Evolutionary conservation across 139 green algal species (phyloP), one percentile per base, ranked within the genome.

Genomic region (Micractinium conductrix): DNA sequence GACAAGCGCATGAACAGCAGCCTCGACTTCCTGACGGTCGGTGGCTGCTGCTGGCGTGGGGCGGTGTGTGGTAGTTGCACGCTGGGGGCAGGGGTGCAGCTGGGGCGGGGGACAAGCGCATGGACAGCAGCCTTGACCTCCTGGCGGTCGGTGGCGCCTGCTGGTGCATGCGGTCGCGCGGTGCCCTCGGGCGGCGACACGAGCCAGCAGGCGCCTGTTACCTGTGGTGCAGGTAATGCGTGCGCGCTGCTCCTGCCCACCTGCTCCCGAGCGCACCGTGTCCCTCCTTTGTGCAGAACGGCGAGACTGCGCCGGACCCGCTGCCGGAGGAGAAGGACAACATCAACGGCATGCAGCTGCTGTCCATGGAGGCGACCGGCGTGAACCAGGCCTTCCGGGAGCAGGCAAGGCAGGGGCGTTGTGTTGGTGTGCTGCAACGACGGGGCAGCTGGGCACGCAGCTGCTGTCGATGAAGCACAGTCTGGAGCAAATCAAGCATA

Each of bases 371-470:
- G 92, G 95, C 96, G 24, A 99, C 97, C 21, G 84, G 87, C 67
- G 93, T 98, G 88, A 98, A 98, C 86, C 94, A 97, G 81, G 97
- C 95, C 85, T 98, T 99, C 90, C 95, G 90, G 7, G 93, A 98
- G 89, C 95, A 98, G 91, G 90, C 96, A 42, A 85, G 68, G n/a
- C 63, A 26, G 5, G 17, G 55, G 17, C 55, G 55, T 21, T n/a
- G 17, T 16, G 17, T 4, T 65, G 17, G 14, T n/a, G 55, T 16
- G 55, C 17, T 26, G 14, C 17, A 65, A 30, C 12, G 17, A 65
- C 17, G 5, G 55, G 17, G 14, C 17, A 69, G 3, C 12, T 4
- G 35, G 60, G 60, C 28, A 38, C 5, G 60, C 24, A 35, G 60
- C 48, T 58, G 48, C 48, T 14, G 48, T 58, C 48, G 12, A 22